These are phyloP conservation scores for Sideroxylon spinosum DNA, from an alignment of 179 eudicot genomes.

Conservation along the genomic window DNA sequence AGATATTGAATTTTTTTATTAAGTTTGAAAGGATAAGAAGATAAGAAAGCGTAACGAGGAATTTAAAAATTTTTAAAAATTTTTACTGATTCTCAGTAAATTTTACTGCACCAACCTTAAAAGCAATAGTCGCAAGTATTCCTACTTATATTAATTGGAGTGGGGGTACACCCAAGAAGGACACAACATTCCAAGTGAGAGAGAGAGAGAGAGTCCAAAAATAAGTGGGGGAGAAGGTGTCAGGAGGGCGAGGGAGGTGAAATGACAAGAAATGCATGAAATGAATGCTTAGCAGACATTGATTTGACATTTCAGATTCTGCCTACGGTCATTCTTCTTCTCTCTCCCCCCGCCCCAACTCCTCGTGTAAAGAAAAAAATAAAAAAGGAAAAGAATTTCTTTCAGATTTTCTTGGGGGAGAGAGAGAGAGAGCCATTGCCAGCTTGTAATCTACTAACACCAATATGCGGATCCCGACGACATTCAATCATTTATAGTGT, in stretches of 20 bases:
- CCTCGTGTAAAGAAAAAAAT: not conserved
- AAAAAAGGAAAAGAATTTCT: not conserved
- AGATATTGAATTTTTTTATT: too few relatives aligned
- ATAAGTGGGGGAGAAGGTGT: not conserved
- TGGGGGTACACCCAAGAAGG: too few relatives aligned
- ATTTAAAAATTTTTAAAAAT: too few relatives aligned
- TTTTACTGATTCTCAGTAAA: too few relatives aligned
- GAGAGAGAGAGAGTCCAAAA: not conserved
- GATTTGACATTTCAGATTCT: slow-evolving; percentile 1
- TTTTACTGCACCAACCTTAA: too few relatives aligned
- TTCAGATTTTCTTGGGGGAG: not conserved
- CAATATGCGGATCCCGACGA: not conserved
- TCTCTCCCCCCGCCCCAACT: not conserved
- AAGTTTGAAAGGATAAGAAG: too few relatives aligned
- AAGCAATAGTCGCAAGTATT: too few relatives aligned
- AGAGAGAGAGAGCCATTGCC: not conserved
- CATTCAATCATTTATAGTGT: not conserved
- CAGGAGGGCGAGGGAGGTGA: not conserved
- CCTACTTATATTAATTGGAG: too few relatives aligned
- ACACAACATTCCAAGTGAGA: not conserved
- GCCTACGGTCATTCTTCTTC: not conserved
- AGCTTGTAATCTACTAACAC: not conserved
- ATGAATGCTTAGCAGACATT: not conserved
- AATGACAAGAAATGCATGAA: not conserved
- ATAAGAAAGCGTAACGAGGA: too few relatives aligned